Percentiles rank a stretch among this genome's conserved stretches.
These are phyloP conservation scores for Deinandra increscens DNA, from an alignment of 129 eudicot species.

Conservation along the genomic window DNA sequence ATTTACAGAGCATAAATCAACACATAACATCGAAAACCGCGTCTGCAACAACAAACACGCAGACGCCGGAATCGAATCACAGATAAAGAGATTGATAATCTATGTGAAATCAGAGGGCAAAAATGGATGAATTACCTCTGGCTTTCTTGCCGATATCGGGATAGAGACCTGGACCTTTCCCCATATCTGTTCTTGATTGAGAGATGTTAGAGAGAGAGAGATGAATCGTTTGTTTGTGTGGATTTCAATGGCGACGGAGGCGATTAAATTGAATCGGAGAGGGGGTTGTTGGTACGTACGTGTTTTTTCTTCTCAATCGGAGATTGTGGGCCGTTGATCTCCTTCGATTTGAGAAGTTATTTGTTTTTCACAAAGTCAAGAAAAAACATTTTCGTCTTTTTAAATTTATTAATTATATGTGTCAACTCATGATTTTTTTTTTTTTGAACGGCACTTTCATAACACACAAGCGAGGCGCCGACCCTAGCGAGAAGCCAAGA, in stretches of 20 bases:
- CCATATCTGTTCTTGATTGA: slow-evolving; percentile 36
- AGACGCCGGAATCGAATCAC: background rate
- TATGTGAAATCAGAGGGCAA: background rate
- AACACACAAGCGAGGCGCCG: too few relatives aligned
- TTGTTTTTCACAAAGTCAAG: slow-evolving; percentile 22
- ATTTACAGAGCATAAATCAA: background rate
- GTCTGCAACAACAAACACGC: background rate
- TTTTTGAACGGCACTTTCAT: too few relatives aligned
- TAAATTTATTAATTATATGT: too few relatives aligned
- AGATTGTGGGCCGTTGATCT: slow-evolving; percentile 21
- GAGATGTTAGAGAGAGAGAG: slow-evolving; percentile 5
- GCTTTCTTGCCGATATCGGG: slow-evolving; percentile 83
- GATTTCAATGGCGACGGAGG: slow-evolving; percentile 3
- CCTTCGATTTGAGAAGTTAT: background rate
- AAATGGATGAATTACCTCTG: slow-evolving; percentile 43
- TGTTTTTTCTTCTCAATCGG: slow-evolving; percentile 29
- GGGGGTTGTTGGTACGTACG: slow-evolving; percentile 13
- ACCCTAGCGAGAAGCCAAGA: too few relatives aligned
- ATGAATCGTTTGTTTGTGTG: slow-evolving; percentile 16
- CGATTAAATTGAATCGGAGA: slow-evolving; percentile 25
- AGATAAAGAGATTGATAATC: slow-evolving; percentile 1
- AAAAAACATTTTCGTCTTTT: slow-evolving; percentile 14
- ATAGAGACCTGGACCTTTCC: slow-evolving; percentile 83
- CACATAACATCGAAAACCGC: background rate
- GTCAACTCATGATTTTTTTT: too few relatives aligned